A percentile compares a stretch with the other conserved stretches of the same genome.
These are phyloP conservation scores for Solanum chilense DNA, from an alignment of 257 asterid genomes.

Conservation along the genomic window DNA sequence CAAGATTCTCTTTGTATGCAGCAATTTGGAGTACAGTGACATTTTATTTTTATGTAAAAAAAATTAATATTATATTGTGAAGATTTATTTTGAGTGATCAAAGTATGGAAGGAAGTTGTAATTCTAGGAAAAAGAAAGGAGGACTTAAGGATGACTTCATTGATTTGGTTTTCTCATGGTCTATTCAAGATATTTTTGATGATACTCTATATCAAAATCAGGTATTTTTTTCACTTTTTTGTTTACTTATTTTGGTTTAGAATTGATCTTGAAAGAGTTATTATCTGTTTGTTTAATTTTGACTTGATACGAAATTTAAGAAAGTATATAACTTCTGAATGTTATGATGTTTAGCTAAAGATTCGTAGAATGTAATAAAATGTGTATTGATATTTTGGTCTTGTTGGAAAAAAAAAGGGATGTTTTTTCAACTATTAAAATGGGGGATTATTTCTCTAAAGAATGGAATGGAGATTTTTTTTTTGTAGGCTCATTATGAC, in stretches of 20 bases:
- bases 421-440: too few species aligned
- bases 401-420: too few species aligned
- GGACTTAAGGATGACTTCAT: not conserved
- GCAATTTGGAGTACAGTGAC: not conserved
- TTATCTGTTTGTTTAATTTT: too few species aligned
- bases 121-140: not conserved
- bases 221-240: conserved; percentile 6
- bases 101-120: not conserved
- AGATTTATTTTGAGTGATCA: not conserved
- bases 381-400: not conserved
- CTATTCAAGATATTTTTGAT: conserved; percentile 22
- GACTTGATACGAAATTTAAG: not conserved
- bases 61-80: too few species aligned
- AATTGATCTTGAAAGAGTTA: not conserved
- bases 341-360: too few species aligned
- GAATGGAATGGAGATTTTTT: not conserved
- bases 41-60: not conserved
- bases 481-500: not conserved
- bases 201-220: conserved; percentile 20
- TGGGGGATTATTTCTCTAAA: not conserved
- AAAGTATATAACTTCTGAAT: too few species aligned
- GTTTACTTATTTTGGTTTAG: not conserved
- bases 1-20: not conserved
- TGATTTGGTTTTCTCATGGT: conserved; percentile 34
- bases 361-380: not conserved